These are phyloP conservation scores for Trichophaea hybrida DNA, from an alignment of 2,329 filamentous ascomycete species.

Conservation along the genomic window DNA sequence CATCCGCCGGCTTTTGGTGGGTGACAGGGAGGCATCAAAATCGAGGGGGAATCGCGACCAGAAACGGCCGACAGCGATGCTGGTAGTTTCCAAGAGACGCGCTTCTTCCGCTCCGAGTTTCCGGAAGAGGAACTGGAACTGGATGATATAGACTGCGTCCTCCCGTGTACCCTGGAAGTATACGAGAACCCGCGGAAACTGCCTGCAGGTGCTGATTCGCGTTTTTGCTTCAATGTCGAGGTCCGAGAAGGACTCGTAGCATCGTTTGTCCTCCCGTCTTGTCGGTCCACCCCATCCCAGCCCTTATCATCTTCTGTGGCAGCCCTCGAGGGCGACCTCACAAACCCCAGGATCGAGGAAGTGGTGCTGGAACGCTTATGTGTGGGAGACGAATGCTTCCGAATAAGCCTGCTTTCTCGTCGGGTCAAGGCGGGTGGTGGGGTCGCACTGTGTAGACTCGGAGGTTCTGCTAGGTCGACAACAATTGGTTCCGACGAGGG, in stretches of 20 bases:
- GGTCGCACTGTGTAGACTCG: not conserved
- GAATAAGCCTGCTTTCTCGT: slow-evolving; percentile 18
- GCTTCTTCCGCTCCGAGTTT: slow-evolving; percentile 16
- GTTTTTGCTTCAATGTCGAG: slow-evolving; percentile 13
- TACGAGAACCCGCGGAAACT: slow-evolving; percentile 19
- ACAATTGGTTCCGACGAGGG: slow-evolving; percentile 8
- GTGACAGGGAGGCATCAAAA: slow-evolving; percentile 21
- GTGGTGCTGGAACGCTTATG: slow-evolving; percentile 20
- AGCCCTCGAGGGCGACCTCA: slow-evolving; percentile 5
- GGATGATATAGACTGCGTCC: slow-evolving; percentile 14
- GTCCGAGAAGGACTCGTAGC: slow-evolving; percentile 8
- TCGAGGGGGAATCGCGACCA: not conserved
- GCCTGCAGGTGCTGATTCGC: slow-evolving; percentile 9
- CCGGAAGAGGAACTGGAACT: slow-evolving; percentile 16
- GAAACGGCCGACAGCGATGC: slow-evolving; percentile 1
- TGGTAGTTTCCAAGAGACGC: slow-evolving; percentile 20
- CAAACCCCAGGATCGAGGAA: slow-evolving; percentile 6
- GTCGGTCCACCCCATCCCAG: slow-evolving; percentile 19
- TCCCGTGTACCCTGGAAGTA: slow-evolving; percentile 10
- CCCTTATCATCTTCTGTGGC: slow-evolving; percentile 12
- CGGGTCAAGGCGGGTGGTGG: slow-evolving; percentile 10
- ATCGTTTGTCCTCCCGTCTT: slow-evolving; percentile 17
- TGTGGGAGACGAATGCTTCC: slow-evolving; percentile 10
- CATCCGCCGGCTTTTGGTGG: slow-evolving; percentile 17
- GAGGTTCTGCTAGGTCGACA: not conserved